phyloP scores from a whole-genome alignment of 106 monocot genomes.

The Acanthochlamys bracteata region DNA sequence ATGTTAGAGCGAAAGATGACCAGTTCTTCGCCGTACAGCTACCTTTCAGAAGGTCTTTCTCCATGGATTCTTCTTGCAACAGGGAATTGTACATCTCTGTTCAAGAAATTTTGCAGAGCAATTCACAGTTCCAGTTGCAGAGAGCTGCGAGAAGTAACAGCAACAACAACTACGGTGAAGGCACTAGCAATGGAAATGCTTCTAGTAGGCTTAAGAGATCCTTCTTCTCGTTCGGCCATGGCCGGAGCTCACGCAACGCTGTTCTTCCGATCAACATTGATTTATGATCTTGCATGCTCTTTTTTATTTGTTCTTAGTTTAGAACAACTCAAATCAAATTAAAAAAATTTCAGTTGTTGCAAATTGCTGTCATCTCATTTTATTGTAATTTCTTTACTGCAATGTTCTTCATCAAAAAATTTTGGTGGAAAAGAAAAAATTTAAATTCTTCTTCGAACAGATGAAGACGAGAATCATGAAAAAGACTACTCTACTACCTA shows the following conservation, averaged over 20 bases:
- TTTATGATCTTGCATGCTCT: not conserved
- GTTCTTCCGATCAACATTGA: slow-evolving; percentile 12
- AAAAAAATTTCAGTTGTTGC: not conserved
- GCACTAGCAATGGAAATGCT: not conserved
- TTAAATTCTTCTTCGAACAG: no score
- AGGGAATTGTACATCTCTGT: slow-evolving; percentile 35
- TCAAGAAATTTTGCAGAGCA: slow-evolving; percentile 30
- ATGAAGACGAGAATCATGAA: no score
- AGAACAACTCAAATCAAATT: no score
- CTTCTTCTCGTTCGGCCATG: slow-evolving; percentile 53
- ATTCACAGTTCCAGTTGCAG: slow-evolving; percentile 4
- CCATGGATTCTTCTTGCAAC: slow-evolving; percentile 61
- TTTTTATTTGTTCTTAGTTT: no score
- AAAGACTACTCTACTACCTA: no score
- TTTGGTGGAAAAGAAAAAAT: no score
- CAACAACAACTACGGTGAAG: slow-evolving; percentile 11
- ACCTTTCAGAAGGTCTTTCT: slow-evolving; percentile 60
- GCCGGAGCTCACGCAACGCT: slow-evolving; percentile 25
- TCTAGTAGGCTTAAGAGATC: slow-evolving; percentile 22
- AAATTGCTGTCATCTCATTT: not conserved
- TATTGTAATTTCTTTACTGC: no score
- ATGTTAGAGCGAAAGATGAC: slow-evolving; percentile 25
- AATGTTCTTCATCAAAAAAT: no score
- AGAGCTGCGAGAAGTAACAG: not conserved
- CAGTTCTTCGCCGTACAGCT: slow-evolving; percentile 18